Base-by-base conservation (phyloP, 75 land plant species). In the Pinus tabuliformis region DNA sequence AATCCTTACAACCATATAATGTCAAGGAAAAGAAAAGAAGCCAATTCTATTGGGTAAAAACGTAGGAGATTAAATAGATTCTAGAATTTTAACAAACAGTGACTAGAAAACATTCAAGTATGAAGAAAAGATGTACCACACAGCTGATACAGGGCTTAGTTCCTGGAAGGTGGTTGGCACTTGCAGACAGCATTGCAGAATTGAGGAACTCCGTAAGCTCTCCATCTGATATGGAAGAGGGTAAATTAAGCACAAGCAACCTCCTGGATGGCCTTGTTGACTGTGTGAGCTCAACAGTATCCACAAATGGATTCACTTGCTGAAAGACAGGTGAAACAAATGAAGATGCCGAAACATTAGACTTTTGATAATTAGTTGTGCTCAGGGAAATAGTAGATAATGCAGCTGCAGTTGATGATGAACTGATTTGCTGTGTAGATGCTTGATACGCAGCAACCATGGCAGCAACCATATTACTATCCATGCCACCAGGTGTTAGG, bases 71-170 rank as follows among this genome's bases (percentile, higher is more conserved):
- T 6, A 45, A 3, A 6, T 68, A 18, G 20, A 68, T 42, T 37
- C 21, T 42, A 68, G 42, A 42, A 42, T n/a, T 8, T 11, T 68
- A 42, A 39, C 13, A 49, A 42, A 68, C n/a, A 72, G 33, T 56
- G 24, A 26, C 1, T 24, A 12, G 58, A 16, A 54, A 7, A 12
- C 7, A 26, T 57, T 22, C 22, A 74, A 21, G 56, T 36, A 62
- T 62, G n/a, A 37, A 24, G 18, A 60, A 68, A 28, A 36, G 4
- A 80, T 91, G 80, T 84, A 95, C 99, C 57, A 87, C 83, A 77
- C 95, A 96, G 79, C 87, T 90, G 72, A 96, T 91, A 75, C 99
- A 96, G 18, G 99, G 99, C 6, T 86, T 84, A 30, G 88, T 86
- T 86, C 93, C 87, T 64, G 76, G 82, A 42, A 90, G 74, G 68